Base-by-base conservation (phyloP, 2,329 filamentous ascomycete genomes). In the Fusarium sp. region DNA sequence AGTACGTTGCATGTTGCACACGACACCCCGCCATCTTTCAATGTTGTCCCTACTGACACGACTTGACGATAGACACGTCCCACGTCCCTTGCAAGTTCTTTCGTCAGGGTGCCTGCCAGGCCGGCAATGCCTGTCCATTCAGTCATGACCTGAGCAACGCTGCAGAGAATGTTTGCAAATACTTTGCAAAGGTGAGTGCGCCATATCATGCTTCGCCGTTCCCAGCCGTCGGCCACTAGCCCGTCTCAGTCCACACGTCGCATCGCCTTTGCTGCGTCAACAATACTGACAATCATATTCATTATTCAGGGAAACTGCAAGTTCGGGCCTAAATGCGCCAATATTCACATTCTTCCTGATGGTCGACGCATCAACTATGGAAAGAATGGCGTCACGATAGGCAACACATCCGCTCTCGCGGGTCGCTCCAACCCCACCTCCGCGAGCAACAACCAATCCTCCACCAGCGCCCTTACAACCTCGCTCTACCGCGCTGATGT, bases 51-150 rank as follows among this genome's bases (percentile, higher is more conserved):
- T 48, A 63, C 70, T 72, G 62, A 72, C 64, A 58, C 61, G 42
- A 48, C 40, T 66, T 62, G 53, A 55, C 64, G 63, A 58, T 65
- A 97, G 94, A 97, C 78, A 97, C 95, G 15, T 91, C 93, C 61
- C 95, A 98, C 81, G 95, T 99, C 40, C 95, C 95, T 35, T 99
- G 95, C 90, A 98, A 98, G 84, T 99, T 99, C 90, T 99, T 95
- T 79, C 89, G 93, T 50, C 92, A 97, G 81, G 93, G 94, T 76
- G 89, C 92, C 72, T 99, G 95, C 78, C 94, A 98, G 84, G 95
- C 95, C 55, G 95, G 95, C 70, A 91, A 91, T 76, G 92, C 93
- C 67, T 99, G 95, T 80, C 95, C 95, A 36, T 99, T 98, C 79
- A 92, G 93, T 71, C 95, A 99, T 80, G 94, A 96, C 65, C 88